Conservation (phyloP, 306 rosid genomes). For the Quercus bicolor region DNA sequence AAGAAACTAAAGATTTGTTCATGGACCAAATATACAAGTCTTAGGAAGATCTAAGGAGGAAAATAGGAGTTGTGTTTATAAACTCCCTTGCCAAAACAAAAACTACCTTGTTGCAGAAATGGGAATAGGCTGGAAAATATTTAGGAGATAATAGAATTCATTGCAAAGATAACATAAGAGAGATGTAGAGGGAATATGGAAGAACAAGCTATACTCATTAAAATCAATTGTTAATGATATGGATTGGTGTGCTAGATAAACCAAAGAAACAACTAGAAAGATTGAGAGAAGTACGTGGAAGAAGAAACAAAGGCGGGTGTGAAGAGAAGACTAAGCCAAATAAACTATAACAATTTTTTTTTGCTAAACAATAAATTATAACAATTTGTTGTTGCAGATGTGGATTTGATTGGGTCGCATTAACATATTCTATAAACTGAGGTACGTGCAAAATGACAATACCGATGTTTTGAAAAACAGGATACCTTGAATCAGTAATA, state of each 20-base stretch:
- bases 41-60: constrained; percentile 9
- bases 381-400: constrained; percentile 30
- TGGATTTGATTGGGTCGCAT: constrained; percentile 17
- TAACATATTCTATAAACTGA: constrained; percentile 23
- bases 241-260: not conserved
- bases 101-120: not conserved
- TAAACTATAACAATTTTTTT: not conserved
- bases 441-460: constrained; percentile 28
- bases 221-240: not conserved
- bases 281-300: not conserved
- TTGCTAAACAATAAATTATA: constrained; percentile 4
- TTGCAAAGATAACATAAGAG: constrained; percentile 7
- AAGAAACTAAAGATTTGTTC: constrained; percentile 18
- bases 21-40: not conserved
- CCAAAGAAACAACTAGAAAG: constrained; percentile 4
- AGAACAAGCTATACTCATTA: not conserved
- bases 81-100: not conserved
- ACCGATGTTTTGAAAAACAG: constrained; percentile 19
- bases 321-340: constrained; percentile 31
- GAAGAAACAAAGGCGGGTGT: constrained; percentile 11
- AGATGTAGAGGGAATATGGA: not conserved
- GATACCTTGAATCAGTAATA: constrained; percentile 22
- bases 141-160: not conserved
- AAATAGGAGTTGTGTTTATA: not conserved
- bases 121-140: constrained; percentile 14